Percentiles rank a stretch among this genome's conserved stretches.
Evolutionary conservation across 129 eudicot species (phyloP).

Genomic region (Smallanthus sonchifolius): DNA sequence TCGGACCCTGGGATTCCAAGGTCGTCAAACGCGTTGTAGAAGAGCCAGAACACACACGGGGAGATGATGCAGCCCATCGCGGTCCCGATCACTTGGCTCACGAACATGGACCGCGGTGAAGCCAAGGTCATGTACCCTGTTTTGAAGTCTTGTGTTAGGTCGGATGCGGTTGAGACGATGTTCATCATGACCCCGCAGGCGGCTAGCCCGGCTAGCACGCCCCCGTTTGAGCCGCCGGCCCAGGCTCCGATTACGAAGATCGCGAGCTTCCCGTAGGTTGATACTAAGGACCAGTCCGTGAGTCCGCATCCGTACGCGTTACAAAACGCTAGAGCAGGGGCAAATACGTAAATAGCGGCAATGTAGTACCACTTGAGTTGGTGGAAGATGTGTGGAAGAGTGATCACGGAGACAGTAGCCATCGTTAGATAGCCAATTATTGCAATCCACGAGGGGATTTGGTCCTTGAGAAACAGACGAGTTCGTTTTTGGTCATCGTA

Average conservation of each 20-base stretch:
- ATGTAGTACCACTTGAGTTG: slow-evolving; percentile 82
- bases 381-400: slow-evolving; percentile 68
- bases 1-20: slow-evolving; percentile 57
- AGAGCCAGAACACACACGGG: slow-evolving; percentile 95
- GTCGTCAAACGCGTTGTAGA: slow-evolving; percentile 63
- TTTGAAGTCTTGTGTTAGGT: slow-evolving; percentile 81
- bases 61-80: slow-evolving; percentile 88
- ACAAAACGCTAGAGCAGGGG: slow-evolving; percentile 79
- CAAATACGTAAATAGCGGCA: slow-evolving; percentile 54
- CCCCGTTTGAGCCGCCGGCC: slow-evolving; percentile 82
- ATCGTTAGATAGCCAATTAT: slow-evolving; percentile 52
- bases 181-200: slow-evolving; percentile 99
- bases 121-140: slow-evolving; percentile 98
- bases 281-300: slow-evolving; percentile 96
- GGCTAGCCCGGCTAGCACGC: slow-evolving; percentile 84
- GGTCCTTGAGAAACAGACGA: slow-evolving; percentile 71
- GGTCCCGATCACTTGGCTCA: slow-evolving; percentile 89
- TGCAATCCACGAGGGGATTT: slow-evolving; percentile 79
- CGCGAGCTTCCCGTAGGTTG: slow-evolving; percentile 88
- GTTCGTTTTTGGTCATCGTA: slow-evolving; percentile 72
- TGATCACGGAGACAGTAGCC: slow-evolving; percentile 51
- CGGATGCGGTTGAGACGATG: slow-evolving; percentile 85
- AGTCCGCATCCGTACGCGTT: slow-evolving; percentile 91
- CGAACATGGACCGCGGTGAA: slow-evolving; percentile 93
- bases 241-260: slow-evolving; percentile 89